Evolutionary conservation across 2,329 filamentous ascomycete genomes (phyloP).

Genomic region (Achaetomium macrosporum): DNA sequence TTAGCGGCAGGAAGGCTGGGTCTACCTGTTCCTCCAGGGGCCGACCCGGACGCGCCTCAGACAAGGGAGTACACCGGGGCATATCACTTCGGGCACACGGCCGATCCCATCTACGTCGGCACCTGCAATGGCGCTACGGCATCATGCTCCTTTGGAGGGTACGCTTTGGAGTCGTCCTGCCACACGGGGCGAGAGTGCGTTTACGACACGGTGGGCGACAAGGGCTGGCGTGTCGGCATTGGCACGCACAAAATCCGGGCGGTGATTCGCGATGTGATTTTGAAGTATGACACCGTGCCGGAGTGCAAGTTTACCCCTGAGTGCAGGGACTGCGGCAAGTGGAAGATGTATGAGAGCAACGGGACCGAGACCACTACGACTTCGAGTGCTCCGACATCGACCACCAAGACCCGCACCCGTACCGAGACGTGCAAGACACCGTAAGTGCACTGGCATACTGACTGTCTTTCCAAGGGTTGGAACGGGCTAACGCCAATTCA

Average conservation of each 20-base stretch:
- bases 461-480: background rate
- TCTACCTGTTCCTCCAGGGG: conserved; percentile 75
- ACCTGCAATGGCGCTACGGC: conserved; percentile 87
- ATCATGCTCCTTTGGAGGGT: conserved; percentile 83
- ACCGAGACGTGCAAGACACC: conserved; percentile 87
- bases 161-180: conserved; percentile 89
- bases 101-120: conserved; percentile 91
- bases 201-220: conserved; percentile 87
- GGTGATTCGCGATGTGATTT: conserved; percentile 82
- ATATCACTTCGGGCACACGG: conserved; percentile 91
- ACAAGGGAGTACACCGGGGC: conserved; percentile 66
- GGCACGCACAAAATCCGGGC: conserved; percentile 85
- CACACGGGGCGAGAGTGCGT: conserved; percentile 83
- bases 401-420: conserved; percentile 56
- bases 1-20: conserved; percentile 79
- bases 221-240: conserved; percentile 86
- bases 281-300: conserved; percentile 75
- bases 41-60: conserved; percentile 65
- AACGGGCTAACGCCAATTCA: conserved; percentile 8
- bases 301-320: conserved; percentile 68
- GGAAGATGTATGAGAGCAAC: conserved; percentile 95
- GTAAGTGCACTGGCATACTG: conserved; percentile 4
- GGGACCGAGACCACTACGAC: conserved; percentile 70
- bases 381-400: conserved; percentile 50
- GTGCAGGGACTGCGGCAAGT: conserved; percentile 83